phyloP scores from a whole-genome alignment of 1,284 basidiomycete genomes.

The Schizopora paradoxa region DNA sequence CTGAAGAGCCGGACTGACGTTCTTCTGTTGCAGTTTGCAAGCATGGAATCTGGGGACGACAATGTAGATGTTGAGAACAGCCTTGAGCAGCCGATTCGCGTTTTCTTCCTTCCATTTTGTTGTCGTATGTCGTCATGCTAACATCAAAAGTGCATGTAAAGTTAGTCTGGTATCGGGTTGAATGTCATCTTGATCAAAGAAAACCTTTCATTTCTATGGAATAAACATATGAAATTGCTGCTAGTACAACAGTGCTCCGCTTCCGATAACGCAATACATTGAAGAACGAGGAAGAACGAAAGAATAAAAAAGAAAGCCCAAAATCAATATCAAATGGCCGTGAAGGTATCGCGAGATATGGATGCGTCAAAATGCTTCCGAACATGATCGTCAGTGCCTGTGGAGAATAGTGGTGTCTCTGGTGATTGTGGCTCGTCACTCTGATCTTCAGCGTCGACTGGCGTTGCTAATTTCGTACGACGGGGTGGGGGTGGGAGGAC shows the following conservation, averaged over 20 bases:
- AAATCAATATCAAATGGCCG: background rate
- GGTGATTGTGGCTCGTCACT: constrained; percentile 37
- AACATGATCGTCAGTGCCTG: constrained; percentile 31
- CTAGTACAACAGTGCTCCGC: constrained; percentile 13
- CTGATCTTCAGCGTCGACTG: constrained; percentile 27
- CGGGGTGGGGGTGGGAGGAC: constrained; percentile 58
- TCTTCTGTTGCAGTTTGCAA: constrained; percentile 61
- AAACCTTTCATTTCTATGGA: too few species aligned
- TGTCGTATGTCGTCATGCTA: background rate
- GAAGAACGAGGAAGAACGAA: background rate
- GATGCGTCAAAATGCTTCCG: background rate
- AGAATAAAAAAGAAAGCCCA: constrained; percentile 1
- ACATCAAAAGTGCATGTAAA: too few species aligned
- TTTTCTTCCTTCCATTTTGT: background rate
- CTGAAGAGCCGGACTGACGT: constrained; percentile 5
- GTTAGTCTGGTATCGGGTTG: too few species aligned
- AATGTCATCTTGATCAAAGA: too few species aligned
- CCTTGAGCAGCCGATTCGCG: constrained; percentile 48
- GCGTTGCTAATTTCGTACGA: constrained; percentile 37
- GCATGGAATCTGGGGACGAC: constrained; percentile 79
- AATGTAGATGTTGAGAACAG: constrained; percentile 89
- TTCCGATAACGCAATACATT: background rate
- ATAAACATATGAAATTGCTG: background rate
- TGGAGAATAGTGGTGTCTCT: constrained; percentile 40
- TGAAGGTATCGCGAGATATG: constrained; percentile 1